phyloP scores from a whole-genome alignment of 2,329 filamentous ascomycete genomes.

The Blastomyces parvus region DNA sequence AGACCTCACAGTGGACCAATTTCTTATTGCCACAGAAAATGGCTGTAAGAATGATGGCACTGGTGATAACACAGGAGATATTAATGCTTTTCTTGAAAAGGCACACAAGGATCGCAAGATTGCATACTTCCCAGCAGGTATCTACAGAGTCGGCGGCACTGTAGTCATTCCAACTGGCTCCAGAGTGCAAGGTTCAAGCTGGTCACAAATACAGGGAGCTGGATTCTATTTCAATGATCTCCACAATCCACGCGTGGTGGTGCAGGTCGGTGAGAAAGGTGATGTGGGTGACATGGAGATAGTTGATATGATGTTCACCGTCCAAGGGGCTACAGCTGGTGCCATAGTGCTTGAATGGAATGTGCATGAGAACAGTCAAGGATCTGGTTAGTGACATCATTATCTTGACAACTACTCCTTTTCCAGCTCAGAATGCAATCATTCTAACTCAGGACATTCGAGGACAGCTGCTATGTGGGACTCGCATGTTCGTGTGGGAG shows the following conservation, averaged over 20 bases:
- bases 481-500: slow-evolving; percentile 32
- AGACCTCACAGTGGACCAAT: not conserved
- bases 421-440: not conserved
- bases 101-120: slow-evolving; percentile 38
- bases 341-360: slow-evolving; percentile 32
- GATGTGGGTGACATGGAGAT: slow-evolving; percentile 31
- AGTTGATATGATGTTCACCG: slow-evolving; percentile 28
- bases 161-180: slow-evolving; percentile 53
- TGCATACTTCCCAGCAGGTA: slow-evolving; percentile 66
- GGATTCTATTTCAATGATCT: slow-evolving; percentile 23
- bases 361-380: slow-evolving; percentile 22
- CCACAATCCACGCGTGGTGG: slow-evolving; percentile 20
- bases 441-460: not conserved
- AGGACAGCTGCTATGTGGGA: slow-evolving; percentile 23
- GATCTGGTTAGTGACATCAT: slow-evolving; percentile 18
- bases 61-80: slow-evolving; percentile 6
- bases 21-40: slow-evolving; percentile 9
- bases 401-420: not conserved
- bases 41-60: slow-evolving; percentile 7
- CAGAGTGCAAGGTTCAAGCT: slow-evolving; percentile 49
- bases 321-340: slow-evolving; percentile 27
- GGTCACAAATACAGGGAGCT: slow-evolving; percentile 26
- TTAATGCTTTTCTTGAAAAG: slow-evolving; percentile 9
- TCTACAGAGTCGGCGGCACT: slow-evolving; percentile 61
- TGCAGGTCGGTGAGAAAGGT: slow-evolving; percentile 20